A percentile compares a stretch with the other conserved stretches of the same genome.
Evolutionary conservation across 1,139 yeast genomes (phyloP).

Genomic region (Saccharomyces hybrid): DNA sequence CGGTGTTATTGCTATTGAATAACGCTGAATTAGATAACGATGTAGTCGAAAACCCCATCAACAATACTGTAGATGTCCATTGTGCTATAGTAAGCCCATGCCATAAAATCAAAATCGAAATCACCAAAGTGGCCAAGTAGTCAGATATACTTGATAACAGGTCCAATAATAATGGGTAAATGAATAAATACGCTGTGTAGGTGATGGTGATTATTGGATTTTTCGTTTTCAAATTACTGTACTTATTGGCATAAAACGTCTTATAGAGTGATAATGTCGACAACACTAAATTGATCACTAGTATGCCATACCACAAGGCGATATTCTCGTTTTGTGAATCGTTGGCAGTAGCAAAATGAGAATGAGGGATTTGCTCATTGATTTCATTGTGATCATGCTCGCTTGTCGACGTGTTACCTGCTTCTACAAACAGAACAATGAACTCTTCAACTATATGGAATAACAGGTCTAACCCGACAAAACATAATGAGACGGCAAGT

Average conservation of each 20-base stretch:
- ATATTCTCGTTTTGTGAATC: constrained; percentile 3
- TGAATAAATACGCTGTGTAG: constrained; percentile 24
- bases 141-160: constrained; percentile 22
- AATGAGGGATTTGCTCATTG: constrained; percentile 41
- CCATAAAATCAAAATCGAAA: constrained; percentile 25
- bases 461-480: constrained; percentile 83
- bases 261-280: constrained; percentile 32
- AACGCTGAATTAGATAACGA: constrained; percentile 20
- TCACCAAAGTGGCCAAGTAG: constrained; percentile 25
- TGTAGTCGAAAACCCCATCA: constrained; percentile 30
- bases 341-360: constrained; percentile 40
- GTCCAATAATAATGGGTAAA: constrained; percentile 21
- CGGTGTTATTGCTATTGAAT: constrained; percentile 1
- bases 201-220: constrained; percentile 29
- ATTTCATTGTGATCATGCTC: constrained; percentile 21
- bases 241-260: constrained; percentile 33
- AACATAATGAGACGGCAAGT: constrained; percentile 70
- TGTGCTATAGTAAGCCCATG: constrained; percentile 31
- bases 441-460: constrained; percentile 79
- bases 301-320: constrained; percentile 33
- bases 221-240: constrained; percentile 28
- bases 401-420: constrained; percentile 5
- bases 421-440: constrained; percentile 44
- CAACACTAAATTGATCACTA: constrained; percentile 25
- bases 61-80: constrained; percentile 31